phyloP scores from a whole-genome alignment of 2,329 filamentous ascomycete genomes.

The Cercospora janseana region DNA sequence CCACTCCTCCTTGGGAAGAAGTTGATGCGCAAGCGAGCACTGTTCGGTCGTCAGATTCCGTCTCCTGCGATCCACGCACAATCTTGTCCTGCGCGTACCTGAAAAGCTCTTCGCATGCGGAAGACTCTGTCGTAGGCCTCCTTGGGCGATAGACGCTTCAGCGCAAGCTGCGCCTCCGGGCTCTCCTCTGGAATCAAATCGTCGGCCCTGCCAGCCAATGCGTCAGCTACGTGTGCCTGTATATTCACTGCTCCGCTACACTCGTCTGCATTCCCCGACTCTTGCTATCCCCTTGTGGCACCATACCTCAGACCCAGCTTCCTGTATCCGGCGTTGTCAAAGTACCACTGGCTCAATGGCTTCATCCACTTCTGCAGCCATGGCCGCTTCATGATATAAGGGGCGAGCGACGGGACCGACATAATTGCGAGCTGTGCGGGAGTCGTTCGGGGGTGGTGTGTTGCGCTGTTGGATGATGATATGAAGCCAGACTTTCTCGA shows the following conservation, averaged over 20 bases:
- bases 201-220: slow-evolving; percentile 66
- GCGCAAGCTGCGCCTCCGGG: slow-evolving; percentile 78
- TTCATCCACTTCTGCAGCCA: slow-evolving; percentile 77
- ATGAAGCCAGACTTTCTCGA: slow-evolving; percentile 14
- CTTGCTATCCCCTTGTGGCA: background rate
- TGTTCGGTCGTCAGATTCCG: slow-evolving; percentile 38
- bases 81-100: slow-evolving; percentile 54
- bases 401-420: slow-evolving; percentile 70
- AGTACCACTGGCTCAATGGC: slow-evolving; percentile 86
- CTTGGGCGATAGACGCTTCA: slow-evolving; percentile 86
- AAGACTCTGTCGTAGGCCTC: slow-evolving; percentile 96
- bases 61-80: background rate
- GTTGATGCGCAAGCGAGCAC: slow-evolving; percentile 65
- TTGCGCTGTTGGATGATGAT: slow-evolving; percentile 13
- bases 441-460: slow-evolving; percentile 25
- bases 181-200: slow-evolving; percentile 93
- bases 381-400: slow-evolving; percentile 76
- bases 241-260: background rate
- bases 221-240: slow-evolving; percentile 15
- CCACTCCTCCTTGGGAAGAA: slow-evolving; percentile 64
- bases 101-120: slow-evolving; percentile 92
- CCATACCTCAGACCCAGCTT: slow-evolving; percentile 84
- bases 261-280: background rate
- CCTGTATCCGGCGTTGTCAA: slow-evolving; percentile 85
- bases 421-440: slow-evolving; percentile 47